Conservation (phyloP, 2,329 filamentous ascomycete genomes). For the Pseudopithomyces chartarum region DNA sequence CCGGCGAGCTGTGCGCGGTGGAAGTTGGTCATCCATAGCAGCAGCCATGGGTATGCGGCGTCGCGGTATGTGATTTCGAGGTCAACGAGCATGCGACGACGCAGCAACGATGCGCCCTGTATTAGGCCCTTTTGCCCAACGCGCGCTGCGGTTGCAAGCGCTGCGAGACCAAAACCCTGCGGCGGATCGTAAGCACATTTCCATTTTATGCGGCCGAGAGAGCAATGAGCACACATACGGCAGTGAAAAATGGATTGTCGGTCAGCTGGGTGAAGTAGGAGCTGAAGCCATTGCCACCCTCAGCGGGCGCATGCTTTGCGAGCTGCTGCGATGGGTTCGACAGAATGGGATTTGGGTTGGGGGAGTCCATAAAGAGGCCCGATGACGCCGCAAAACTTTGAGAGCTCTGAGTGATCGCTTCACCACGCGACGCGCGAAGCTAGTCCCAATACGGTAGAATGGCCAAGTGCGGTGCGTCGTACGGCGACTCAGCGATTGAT, state of each 20-base stretch:
- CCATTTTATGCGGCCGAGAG: constrained; percentile 12
- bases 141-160: constrained; percentile 79
- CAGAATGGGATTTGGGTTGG: constrained; percentile 40
- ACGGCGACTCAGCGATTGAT: constrained; percentile 2
- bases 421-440: constrained; percentile 14
- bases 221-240: constrained; percentile 57
- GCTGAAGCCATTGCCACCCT: constrained; percentile 38
- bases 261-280: constrained; percentile 52
- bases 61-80: constrained; percentile 96
- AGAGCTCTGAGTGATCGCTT: background rate
- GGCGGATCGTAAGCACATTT: constrained; percentile 36
- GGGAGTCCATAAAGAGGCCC: constrained; percentile 34
- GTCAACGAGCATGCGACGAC: constrained; percentile 87
- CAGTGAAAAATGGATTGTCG: constrained; percentile 60
- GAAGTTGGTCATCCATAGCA: constrained; percentile 90
- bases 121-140: constrained; percentile 80
- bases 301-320: constrained; percentile 41
- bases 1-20: constrained; percentile 65
- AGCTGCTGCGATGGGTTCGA: constrained; percentile 35
- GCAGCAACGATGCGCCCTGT: constrained; percentile 73
- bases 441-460: constrained; percentile 8
- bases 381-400: constrained; percentile 13
- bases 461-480: constrained; percentile 6
- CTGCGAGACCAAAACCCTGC: constrained; percentile 85
- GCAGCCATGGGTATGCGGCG: constrained; percentile 89